Evolutionary conservation across 306 rosid species (phyloP), one percentile per base, ranked within the genome.

Genomic region (Dryas drummondii): DNA sequence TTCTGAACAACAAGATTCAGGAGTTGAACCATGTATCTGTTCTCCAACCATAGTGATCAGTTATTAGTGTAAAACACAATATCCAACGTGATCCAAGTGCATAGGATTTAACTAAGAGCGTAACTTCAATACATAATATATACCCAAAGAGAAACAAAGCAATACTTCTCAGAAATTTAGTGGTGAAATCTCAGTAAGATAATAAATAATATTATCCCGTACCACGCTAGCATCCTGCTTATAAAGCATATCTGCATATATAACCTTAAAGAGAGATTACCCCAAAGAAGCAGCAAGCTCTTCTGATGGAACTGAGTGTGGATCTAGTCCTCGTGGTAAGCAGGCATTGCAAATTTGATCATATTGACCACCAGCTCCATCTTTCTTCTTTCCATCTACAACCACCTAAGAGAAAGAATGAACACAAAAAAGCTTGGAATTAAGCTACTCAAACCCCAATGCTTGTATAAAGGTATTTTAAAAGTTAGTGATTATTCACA

Each of bases 231-330:
- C 75, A 22, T 71, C 51, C 66, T 53, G 64, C 79, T 53, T 62
- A 54, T 26, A 78, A 32, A 71, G 76, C 40, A 17, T 78, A 78
- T 9, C 57, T 17, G 67, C 42, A 53, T 12, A 48, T 59, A 77
- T 46, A 60, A 70, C 56, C 55, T 77, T 53, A 19, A 46, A 74
- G 17, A 79, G 62, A 65, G 26, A 83, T 17, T 82, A 92, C 99
- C 99, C 99, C 78, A 96, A 80, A 62, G 99, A 92, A 65, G 92
- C 97, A 58, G 93, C 92, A 83, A 96, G 99, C 81, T 96, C 99
- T 82, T 92, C 90, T 17, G 96, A 85, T 59, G 93, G 86, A 86
- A 92, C 96, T 71, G 99, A 90, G 81, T 90, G 97, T 60, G 97
- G 96, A 86, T 92, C 98, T 52, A 96, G 93, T 66, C 93, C 93